Percentiles rank a stretch among this genome's conserved stretches.
Evolutionary conservation across 225 moss, liverwort and hornwort genomes (phyloP).

Genomic region (Climacium dendroides): DNA sequence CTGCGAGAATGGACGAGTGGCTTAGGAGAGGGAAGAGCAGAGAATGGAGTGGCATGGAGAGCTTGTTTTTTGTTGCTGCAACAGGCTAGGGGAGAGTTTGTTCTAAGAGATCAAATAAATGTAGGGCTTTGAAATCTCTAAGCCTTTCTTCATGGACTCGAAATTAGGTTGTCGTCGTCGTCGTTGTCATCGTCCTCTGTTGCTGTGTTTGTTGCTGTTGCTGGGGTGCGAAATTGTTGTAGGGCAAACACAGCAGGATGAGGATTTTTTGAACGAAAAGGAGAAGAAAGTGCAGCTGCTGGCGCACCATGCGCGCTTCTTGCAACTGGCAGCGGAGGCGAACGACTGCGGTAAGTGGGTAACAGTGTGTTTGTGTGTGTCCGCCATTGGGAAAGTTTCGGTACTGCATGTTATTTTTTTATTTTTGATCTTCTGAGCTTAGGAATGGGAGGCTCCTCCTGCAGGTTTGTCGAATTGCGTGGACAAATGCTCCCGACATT

Average conservation of each 20-base stretch:
- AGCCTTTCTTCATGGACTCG: constrained; percentile 6
- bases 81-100: neutral
- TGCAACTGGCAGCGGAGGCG: constrained; percentile 34
- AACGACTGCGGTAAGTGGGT: constrained; percentile 23
- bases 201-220: neutral
- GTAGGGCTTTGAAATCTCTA: neutral
- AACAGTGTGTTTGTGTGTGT: neutral
- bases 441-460: neutral
- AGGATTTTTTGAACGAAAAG: constrained; percentile 26
- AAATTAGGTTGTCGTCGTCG: neutral
- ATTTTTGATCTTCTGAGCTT: neutral
- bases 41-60: neutral
- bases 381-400: neutral
- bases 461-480: constrained; percentile 40
- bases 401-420: neutral
- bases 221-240: neutral
- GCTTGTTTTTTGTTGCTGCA: neutral
- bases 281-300: constrained; percentile 38
- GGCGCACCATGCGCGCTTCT: constrained; percentile 28
- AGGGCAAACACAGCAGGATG: constrained; percentile 5
- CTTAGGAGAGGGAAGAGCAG: neutral
- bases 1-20: neutral
- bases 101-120: neutral
- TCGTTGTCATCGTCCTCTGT: neutral
- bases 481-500: constrained; percentile 38